A percentile compares a stretch with the other conserved stretches of the same genome.
Conservation (phyloP, 1,139 yeast genomes). For the Yamadazyma trypodendri region DNA sequence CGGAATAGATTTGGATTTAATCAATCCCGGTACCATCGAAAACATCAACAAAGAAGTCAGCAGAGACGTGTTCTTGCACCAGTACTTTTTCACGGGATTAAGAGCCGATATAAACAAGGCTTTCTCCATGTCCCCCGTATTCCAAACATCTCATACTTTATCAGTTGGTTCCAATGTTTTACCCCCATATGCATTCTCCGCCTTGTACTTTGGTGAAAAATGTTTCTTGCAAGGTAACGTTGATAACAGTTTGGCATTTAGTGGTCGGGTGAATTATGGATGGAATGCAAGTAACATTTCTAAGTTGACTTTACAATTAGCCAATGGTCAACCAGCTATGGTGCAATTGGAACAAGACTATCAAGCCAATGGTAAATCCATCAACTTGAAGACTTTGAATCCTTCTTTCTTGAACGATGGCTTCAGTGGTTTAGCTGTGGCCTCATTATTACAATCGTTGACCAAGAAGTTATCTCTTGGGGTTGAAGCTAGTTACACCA, state of each 20-base stretch:
- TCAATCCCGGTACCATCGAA: conserved; percentile 94
- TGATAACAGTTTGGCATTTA: conserved; percentile 80
- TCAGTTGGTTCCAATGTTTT: conserved; percentile 82
- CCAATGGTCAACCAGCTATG: conserved; percentile 90
- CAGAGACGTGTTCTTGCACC: conserved; percentile 87
- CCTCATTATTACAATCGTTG: conserved; percentile 84
- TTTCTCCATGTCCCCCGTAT: conserved; percentile 86
- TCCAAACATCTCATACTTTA: conserved; percentile 96
- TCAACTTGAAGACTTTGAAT: conserved; percentile 88
- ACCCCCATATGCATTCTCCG: conserved; percentile 91
- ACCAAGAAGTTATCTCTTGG: conserved; percentile 86
- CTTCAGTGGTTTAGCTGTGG: conserved; percentile 81
- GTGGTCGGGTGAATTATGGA: conserved; percentile 90
- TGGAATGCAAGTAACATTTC: conserved; percentile 82
- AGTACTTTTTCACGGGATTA: conserved; percentile 91
- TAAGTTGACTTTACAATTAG: conserved; percentile 85
- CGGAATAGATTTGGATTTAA: conserved; percentile 76
- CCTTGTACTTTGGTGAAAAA: conserved; percentile 85
- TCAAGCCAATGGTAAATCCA: conserved; percentile 83
- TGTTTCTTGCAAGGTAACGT: conserved; percentile 87
- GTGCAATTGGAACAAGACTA: conserved; percentile 95
- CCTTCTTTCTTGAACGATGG: conserved; percentile 77
- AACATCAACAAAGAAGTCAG: conserved; percentile 90
- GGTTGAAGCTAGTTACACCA: conserved; percentile 87
- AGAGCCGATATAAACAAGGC: conserved; percentile 96